A percentile compares a stretch with the other conserved stretches of the same genome.
Evolutionary conservation across 106 monocot genomes (phyloP).

Genomic region (Gastrodia elata): DNA sequence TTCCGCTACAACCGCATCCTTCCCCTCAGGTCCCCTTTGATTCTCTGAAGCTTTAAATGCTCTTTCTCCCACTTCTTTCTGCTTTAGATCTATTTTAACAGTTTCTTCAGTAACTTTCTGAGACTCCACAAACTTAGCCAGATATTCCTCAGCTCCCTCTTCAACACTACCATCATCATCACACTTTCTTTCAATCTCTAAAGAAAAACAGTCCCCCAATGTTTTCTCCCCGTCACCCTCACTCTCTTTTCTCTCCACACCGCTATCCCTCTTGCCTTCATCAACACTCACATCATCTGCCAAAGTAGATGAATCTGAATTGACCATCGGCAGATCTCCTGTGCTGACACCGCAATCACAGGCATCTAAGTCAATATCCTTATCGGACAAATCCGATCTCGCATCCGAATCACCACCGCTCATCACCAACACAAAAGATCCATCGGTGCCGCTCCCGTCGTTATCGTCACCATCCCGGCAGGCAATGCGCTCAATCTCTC

Average conservation of each 20-base stretch:
- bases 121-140: not conserved
- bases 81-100: not conserved
- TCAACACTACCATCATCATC: not conserved
- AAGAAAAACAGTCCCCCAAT: not conserved
- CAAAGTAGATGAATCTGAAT: not conserved
- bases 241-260: not conserved
- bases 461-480: constrained; percentile 2
- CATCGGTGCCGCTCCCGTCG: constrained; percentile 7
- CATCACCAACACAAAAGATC: constrained; percentile 4
- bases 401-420: constrained; percentile 2
- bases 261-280: not conserved
- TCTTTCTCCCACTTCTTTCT: not conserved
- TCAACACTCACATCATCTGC: not conserved
- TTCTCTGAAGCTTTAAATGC: not conserved
- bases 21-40: not conserved
- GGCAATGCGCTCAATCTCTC: constrained; percentile 6
- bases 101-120: not conserved
- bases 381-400: constrained; percentile 10
- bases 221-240: not conserved
- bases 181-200: not conserved
- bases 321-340: not conserved
- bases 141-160: not conserved
- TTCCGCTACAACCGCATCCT: not conserved
- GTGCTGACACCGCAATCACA: not conserved
- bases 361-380: not conserved